A percentile compares a stretch with the other conserved stretches of the same genome.
Evolutionary conservation across 2,329 filamentous ascomycete species (phyloP).

Genomic region (Sphaerulina musiva): DNA sequence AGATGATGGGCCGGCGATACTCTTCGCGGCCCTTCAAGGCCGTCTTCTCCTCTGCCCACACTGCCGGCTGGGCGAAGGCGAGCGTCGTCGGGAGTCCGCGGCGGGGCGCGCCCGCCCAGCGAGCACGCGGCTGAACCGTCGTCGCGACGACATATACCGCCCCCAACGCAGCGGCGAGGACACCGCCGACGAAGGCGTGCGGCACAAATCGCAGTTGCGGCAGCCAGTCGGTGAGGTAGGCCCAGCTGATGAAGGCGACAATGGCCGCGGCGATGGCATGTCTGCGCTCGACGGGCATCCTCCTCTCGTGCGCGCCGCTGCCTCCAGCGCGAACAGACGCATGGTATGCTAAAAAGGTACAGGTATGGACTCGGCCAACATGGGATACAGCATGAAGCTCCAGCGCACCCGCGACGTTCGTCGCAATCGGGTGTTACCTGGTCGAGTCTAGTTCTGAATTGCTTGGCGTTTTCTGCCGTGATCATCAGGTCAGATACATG

Average conservation of each 20-base stretch:
- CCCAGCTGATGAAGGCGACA: slow-evolving; percentile 78
- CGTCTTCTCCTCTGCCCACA: slow-evolving; percentile 66
- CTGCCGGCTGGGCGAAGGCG: slow-evolving; percentile 31
- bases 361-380: neutral
- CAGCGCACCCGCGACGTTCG: too few species aligned
- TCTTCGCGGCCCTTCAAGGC: slow-evolving; percentile 58
- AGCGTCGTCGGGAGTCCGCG: slow-evolving; percentile 18
- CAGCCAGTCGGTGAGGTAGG: slow-evolving; percentile 73
- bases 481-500: too few species aligned
- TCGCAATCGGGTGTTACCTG: too few species aligned
- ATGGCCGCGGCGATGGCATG: slow-evolving; percentile 63
- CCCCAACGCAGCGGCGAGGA: slow-evolving; percentile 49
- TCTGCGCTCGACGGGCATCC: slow-evolving; percentile 65
- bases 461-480: too few species aligned
- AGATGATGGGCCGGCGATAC: slow-evolving; percentile 65
- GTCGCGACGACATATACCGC: slow-evolving; percentile 55
- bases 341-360: slow-evolving; percentile 8
- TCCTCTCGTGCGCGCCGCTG: slow-evolving; percentile 20
- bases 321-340: slow-evolving; percentile 13
- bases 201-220: slow-evolving; percentile 76
- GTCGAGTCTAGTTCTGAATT: too few species aligned
- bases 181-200: slow-evolving; percentile 72
- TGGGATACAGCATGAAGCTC: neutral
- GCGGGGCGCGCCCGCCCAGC: neutral
- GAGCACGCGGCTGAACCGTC: slow-evolving; percentile 46